A percentile compares a stretch with the other conserved stretches of the same genome.
Conservation (phyloP, 805 yeast genomes). For the Clavispora fructus region DNA sequence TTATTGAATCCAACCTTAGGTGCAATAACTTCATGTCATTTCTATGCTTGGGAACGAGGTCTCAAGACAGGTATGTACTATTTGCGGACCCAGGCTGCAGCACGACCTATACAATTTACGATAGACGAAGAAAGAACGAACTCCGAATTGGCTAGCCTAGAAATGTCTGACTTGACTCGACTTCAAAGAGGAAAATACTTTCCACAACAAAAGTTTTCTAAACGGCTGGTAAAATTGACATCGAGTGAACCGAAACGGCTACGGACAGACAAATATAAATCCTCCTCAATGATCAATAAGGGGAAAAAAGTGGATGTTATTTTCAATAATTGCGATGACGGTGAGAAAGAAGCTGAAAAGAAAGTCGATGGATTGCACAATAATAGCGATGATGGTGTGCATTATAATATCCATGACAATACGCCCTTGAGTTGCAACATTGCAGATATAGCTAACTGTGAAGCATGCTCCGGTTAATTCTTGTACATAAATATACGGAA, state of each 20-base stretch:
- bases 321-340: background rate
- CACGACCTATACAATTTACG: slow-evolving; percentile 33
- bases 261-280: no score
- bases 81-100: slow-evolving; percentile 34
- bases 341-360: no score
- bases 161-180: background rate
- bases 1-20: slow-evolving; percentile 33
- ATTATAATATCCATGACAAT: slow-evolving; percentile 29
- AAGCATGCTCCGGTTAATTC: slow-evolving; percentile 20
- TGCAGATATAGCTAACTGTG: slow-evolving; percentile 17
- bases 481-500: slow-evolving; percentile 3
- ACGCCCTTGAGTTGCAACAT: slow-evolving; percentile 31
- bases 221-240: background rate
- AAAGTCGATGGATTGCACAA: no score
- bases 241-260: background rate
- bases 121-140: slow-evolving; percentile 4
- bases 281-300: background rate
- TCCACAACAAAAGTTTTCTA: background rate
- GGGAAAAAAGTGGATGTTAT: background rate
- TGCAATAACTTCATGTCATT: slow-evolving; percentile 40
- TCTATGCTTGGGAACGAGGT: slow-evolving; percentile 35
- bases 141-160: slow-evolving; percentile 1
- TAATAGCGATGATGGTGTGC: background rate
- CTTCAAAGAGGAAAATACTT: background rate
- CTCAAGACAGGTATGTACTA: slow-evolving; percentile 38